These are phyloP conservation scores for Talaromyces adpressus DNA, from an alignment of 495 filamentous ascomycete species.

Conservation along the genomic window DNA sequence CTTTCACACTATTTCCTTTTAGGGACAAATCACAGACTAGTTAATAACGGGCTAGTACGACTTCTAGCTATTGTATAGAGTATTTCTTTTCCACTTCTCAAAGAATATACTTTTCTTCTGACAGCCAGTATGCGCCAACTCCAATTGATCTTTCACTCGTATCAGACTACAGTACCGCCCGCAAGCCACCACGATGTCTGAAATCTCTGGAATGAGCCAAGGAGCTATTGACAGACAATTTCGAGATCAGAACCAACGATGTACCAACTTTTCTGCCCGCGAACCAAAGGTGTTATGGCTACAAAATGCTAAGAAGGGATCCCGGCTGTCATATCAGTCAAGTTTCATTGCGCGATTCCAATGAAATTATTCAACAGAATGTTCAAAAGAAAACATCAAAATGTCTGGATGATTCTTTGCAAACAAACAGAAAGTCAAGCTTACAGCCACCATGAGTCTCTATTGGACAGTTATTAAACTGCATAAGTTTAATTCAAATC, in stretches of 20 bases:
- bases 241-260: background rate
- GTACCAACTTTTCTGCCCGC: background rate
- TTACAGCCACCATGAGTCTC: background rate
- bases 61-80: background rate
- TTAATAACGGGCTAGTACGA: background rate
- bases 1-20: background rate
- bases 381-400: background rate
- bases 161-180: background rate
- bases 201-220: background rate
- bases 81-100: background rate
- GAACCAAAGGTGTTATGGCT: background rate
- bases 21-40: background rate
- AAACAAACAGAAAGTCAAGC: background rate
- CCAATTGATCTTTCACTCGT: too few species aligned
- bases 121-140: too few species aligned
- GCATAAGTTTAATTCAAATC: background rate
- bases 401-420: background rate
- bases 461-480: background rate
- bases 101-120: too few species aligned
- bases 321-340: background rate
- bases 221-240: background rate
- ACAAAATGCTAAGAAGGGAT: background rate
- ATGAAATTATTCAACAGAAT: background rate
- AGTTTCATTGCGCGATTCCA: background rate
- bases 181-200: background rate